These are phyloP conservation scores for Usnea hakonensis DNA, from an alignment of 495 filamentous ascomycete genomes.

Conservation along the genomic window DNA sequence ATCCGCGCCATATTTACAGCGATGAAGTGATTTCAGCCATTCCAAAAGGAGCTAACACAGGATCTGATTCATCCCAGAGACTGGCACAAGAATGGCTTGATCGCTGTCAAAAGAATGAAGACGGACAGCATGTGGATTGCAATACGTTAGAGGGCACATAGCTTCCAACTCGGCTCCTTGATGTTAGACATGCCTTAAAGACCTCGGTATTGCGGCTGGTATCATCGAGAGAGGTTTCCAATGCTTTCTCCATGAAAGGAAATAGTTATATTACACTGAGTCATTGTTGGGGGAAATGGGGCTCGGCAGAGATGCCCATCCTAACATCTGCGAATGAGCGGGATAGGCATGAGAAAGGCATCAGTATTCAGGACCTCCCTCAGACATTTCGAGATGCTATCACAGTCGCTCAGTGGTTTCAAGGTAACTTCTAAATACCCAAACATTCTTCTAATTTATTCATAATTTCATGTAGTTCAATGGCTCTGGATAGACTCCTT, in stretches of 20 bases:
- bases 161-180: conserved; percentile 2
- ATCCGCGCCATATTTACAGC: neutral
- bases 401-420: conserved; percentile 4
- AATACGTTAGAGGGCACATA: neutral
- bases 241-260: neutral
- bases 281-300: conserved; percentile 6
- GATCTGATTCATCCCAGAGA: neutral
- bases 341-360: conserved; percentile 6
- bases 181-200: neutral
- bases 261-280: conserved; percentile 2
- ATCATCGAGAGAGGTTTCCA: neutral
- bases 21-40: neutral
- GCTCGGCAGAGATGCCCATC: neutral
- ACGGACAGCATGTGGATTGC: neutral
- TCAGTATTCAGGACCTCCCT: conserved; percentile 13
- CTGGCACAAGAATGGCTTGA: neutral
- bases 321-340: neutral
- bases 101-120: conserved; percentile 1
- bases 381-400: conserved; percentile 17
- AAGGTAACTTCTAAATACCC: neutral
- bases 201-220: neutral
- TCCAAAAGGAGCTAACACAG: neutral
- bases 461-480: neutral
- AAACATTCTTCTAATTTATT: neutral
- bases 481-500: conserved; percentile 38